Base-by-base conservation (phyloP, 139 green algal species). In the Edaphochlamys debaryana region DNA sequence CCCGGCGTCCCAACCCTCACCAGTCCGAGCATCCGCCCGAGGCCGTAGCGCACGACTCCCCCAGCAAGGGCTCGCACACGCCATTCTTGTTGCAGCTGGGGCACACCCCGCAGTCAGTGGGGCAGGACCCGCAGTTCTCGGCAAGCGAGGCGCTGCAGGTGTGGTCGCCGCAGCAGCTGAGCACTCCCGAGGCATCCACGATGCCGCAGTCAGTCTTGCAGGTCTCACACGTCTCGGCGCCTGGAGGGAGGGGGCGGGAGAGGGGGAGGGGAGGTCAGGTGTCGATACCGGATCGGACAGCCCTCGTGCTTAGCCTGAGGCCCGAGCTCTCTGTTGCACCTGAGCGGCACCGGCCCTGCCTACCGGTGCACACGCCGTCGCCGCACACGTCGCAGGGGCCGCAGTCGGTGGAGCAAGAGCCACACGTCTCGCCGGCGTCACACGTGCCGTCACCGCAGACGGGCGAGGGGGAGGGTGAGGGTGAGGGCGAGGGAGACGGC, bases 101-200 rank as follows among this genome's bases (percentile, higher is more conserved):
- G 38, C 37, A 56, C 27, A 17, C 19, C 58, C 56, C 56, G 73
- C 73, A 80, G 56, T 80, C 73, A 9, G 4, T 58, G 37, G 54
- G 37, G 73, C 73, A 80, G 38, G 11, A 68, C 11, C 4, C 3
- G 56, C 38, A 80, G 73, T 15, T 58, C 54, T 80, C 54, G 29
- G 37, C 38, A 37, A 1, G 52, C 7, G 34, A 36, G 29, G 52
- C 30, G 19, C 60, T n/a, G 73, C 73, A 80, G 15, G 69, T 5
- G 27, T 56, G 54, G 56, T 80, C 73, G 27, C 73, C 73, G 37
- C 73, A 80, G 73, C 73, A 80, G 56, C 37, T 69, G 9, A 29
- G 37, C 54, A 38, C 11, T 54, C 54, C 54, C 29, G 30, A 27
- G 56, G 30, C 36, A 1, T n/a, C 8, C 7, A 15, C 3, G 54